Percentiles rank a stretch among this genome's conserved stretches.
Conservation (phyloP, 2,329 filamentous ascomycete species). For the Alternaria ethzedia region DNA sequence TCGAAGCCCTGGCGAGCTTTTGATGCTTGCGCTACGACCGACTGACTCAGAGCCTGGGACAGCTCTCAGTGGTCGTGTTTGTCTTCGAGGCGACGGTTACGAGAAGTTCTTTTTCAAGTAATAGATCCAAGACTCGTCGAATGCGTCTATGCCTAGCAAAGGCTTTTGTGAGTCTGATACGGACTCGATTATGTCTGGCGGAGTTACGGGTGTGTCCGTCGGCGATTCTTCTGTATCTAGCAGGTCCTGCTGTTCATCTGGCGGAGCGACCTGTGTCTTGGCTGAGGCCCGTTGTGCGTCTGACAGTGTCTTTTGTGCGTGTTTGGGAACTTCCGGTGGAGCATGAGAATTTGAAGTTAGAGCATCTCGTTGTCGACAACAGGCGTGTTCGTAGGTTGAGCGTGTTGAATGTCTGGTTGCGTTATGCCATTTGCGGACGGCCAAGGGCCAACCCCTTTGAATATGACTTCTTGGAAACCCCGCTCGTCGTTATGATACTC, state of each 20-base stretch:
- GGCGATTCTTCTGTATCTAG: background rate
- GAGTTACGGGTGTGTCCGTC: background rate
- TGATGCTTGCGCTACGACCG: background rate
- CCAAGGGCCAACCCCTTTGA: background rate
- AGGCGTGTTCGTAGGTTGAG: background rate
- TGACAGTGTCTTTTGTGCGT: background rate
- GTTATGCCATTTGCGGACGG: background rate
- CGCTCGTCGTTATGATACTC: background rate
- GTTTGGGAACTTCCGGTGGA: no score
- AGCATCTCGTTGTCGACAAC: background rate
- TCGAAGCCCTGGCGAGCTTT: background rate
- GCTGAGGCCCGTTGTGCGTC: background rate
- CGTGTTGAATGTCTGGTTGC: background rate
- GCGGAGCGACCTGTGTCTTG: background rate
- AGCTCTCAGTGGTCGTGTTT: background rate
- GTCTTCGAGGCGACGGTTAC: background rate
- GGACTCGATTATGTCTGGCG: background rate
- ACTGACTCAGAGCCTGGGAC: background rate
- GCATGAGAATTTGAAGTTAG: background rate
- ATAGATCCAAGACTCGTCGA: background rate
- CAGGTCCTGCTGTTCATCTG: background rate
- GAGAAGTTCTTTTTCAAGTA: background rate
- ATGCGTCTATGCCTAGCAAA: background rate
- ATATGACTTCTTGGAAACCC: background rate
- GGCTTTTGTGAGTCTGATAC: background rate